Evolutionary conservation across 805 yeast species (phyloP), one percentile per base, ranked within the genome.

Genomic region (Yarrowia sp.): DNA sequence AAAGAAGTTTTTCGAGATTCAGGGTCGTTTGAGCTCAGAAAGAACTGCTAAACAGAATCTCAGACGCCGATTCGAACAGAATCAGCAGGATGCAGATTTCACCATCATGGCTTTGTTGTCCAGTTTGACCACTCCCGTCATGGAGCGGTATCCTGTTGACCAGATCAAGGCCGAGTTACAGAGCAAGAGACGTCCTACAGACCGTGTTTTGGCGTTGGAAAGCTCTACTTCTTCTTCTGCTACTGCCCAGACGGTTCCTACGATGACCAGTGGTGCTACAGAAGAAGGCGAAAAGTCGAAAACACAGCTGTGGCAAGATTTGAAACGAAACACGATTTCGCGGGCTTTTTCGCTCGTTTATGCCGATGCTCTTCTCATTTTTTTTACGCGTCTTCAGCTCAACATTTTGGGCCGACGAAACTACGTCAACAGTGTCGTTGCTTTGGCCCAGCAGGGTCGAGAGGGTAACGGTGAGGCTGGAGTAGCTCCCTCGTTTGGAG

Each of bases 331-430:
- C 72, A 86, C 95, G 54, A 74, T 93, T 32, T 82, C 95, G 2
- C 81, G 97, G 67, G 81, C 89, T 38, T 75, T 93, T 49, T 84
- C 96, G 1, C 78, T 89, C 59, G 75, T 88, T 16, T 92, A 92
- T 73, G 78, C 89, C 2, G 80, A 84, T 48, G 82, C 92, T 0
- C 79, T 90, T 38, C 77, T 93, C 32, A 81, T 90, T n/a, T 79
- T 93, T 38, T 82, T 93, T 67, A 86, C 96, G 4, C 83, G 96
- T 70, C 78, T 93, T 67, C 98, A 93, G 76, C 80, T 93, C 71
- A 95, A 95, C 72, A 86, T 93, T 24, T 79, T 93, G 48, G 96
- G 98, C 4, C 83, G 98, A 74, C 83, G 88, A 71, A 89, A 92
- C 62, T 93, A 93, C 72, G 78, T 93, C 58, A 89, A 87, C 70